A percentile compares a stretch with the other conserved stretches of the same genome.
These are phyloP conservation scores for Primulina eburnea DNA, from an alignment of 257 asterid genomes.

Conservation along the genomic window DNA sequence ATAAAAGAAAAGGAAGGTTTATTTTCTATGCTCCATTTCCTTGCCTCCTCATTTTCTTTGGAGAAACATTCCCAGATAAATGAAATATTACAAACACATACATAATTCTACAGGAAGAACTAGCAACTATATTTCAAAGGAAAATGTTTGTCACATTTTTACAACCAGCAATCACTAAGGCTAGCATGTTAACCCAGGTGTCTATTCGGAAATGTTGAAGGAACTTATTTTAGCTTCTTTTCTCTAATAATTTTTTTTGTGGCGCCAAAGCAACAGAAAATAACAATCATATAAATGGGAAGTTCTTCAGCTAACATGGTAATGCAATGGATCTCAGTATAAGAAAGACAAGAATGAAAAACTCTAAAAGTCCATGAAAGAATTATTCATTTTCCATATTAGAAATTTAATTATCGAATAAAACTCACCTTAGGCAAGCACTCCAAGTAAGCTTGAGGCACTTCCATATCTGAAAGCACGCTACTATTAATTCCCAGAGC, in stretches of 20 bases:
- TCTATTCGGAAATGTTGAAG: not conserved
- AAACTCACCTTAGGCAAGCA: slow-evolving; percentile 72
- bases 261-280: slow-evolving; percentile 1
- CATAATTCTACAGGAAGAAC: not conserved
- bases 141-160: no score
- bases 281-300: not conserved
- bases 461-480: slow-evolving; percentile 76
- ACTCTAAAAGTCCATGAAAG: not conserved
- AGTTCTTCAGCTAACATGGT: not conserved
- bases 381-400: not conserved
- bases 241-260: not conserved
- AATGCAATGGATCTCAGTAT: slow-evolving; percentile 8
- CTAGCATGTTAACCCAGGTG: not conserved
- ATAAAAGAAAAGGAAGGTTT: not conserved
- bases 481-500: slow-evolving; percentile 71
- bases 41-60: not conserved
- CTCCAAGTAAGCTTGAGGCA: slow-evolving; percentile 69
- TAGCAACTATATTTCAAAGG: not conserved
- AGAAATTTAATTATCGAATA: not conserved
- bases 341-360: slow-evolving; percentile 1
- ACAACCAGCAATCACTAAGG: not conserved
- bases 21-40: not conserved
- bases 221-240: slow-evolving; percentile 1
- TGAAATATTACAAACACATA: not conserved
- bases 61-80: not conserved